phyloP scores from a whole-genome alignment of 192 early-diverging fungal species.

The Backusella australiensis region DNA sequence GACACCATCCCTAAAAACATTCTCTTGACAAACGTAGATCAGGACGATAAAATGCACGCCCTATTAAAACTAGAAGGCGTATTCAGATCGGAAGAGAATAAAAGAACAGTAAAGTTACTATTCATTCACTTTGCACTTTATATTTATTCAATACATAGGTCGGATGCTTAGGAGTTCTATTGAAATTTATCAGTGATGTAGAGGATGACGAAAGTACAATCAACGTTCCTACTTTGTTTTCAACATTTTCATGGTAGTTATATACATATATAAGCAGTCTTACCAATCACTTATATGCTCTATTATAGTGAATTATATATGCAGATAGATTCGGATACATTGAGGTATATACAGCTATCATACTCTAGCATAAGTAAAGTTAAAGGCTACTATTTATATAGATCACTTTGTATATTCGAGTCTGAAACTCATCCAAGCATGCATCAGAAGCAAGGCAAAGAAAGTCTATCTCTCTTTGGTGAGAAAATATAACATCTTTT shows the following conservation, averaged over 20 bases:
- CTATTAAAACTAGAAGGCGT: not conserved
- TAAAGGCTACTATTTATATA: constrained; percentile 20
- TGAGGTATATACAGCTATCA: constrained; percentile 43
- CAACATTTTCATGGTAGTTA: constrained; percentile 34
- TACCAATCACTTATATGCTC: not conserved
- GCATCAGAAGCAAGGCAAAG: constrained; percentile 61
- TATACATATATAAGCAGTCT: constrained; percentile 18
- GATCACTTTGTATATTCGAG: constrained; percentile 80
- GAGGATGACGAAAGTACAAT: constrained; percentile 17
- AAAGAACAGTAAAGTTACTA: not conserved
- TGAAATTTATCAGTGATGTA: constrained; percentile 38
- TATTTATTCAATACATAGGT: constrained; percentile 25
- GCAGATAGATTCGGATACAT: constrained; percentile 56
- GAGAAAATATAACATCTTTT: not conserved
- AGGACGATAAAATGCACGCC: constrained; percentile 3
- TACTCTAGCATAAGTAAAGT: not conserved
- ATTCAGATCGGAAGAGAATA: not conserved
- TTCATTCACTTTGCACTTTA: not conserved
- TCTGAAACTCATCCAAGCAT: constrained; percentile 80
- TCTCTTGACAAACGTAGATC: not conserved
- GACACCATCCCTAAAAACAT: not conserved
- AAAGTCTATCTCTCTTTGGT: constrained; percentile 78
- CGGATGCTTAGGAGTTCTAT: constrained; percentile 43
- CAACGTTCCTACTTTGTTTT: constrained; percentile 1
- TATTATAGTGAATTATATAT: constrained; percentile 43